phyloP scores from a whole-genome alignment of 441 rosid genomes.

The Pelargonium citronellum region DNA sequence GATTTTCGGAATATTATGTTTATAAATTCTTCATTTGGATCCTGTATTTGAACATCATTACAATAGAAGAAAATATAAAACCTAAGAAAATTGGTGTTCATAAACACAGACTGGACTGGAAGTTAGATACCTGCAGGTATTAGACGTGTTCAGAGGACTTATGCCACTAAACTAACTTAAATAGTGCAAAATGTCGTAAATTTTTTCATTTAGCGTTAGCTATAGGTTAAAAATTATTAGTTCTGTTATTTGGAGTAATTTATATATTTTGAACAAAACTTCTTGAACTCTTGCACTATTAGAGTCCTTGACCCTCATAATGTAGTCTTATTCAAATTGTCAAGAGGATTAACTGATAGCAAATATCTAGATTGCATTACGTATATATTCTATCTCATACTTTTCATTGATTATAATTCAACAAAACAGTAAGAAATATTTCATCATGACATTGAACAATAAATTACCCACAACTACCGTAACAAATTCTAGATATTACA shows the following conservation, averaged over 20 bases:
- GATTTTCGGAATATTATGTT: not conserved
- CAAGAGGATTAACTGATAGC: constrained; percentile 4
- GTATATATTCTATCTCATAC: not conserved
- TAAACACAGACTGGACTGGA: not conserved
- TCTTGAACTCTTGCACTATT: not conserved
- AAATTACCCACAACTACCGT: not conserved
- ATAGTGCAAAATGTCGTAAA: not conserved
- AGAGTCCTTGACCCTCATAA: not conserved
- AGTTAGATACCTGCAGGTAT: not conserved
- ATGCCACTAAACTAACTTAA: not conserved
- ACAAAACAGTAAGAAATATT: constrained; percentile 4
- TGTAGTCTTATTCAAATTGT: not conserved
- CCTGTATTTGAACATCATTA: not conserved
- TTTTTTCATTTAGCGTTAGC: not conserved
- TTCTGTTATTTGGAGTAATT: not conserved
- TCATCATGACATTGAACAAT: constrained; percentile 5
- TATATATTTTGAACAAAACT: not conserved
- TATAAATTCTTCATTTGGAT: not conserved
- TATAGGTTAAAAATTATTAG: not conserved
- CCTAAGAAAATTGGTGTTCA: not conserved
- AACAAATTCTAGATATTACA: constrained; percentile 16
- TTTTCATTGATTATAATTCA: not conserved
- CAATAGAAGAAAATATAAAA: not conserved
- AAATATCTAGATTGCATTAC: not conserved
- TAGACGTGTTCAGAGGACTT: not conserved